Base-by-base conservation (phyloP, 352 stramenopile genomes). In the Thraustotheca clavata region DNA sequence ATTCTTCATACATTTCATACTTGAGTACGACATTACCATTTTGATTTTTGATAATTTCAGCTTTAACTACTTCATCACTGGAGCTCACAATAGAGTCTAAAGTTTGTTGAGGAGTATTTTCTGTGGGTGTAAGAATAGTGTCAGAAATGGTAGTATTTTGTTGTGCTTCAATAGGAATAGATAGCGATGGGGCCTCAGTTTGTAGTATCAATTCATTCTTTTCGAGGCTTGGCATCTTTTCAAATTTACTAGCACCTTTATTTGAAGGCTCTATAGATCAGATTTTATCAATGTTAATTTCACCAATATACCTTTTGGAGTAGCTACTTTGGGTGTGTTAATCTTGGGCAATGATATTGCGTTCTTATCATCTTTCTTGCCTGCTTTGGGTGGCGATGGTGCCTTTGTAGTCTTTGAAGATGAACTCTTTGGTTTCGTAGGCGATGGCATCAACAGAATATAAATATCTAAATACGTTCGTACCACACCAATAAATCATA, bases 1-100 rank as follows among this genome's bases (percentile, higher is more conserved):
- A 62, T 59, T 96, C 86, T 40, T 88, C 77, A 61, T 95, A 96
- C 66, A 91, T 82, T 60, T 96, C 82, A 69, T 96, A 96, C 63
- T 89, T 76, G 2, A 96, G 70, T 16, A 81, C 85, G 27, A 89
- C 71, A 48, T 77, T 80, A 9, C 86, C 87, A 22, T 80, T 89
- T 18, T 74, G 75, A 16, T 77, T 66, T 55, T 79, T 79, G n/a
- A 69, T 69, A 29, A 80, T 33, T 14, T 67, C 59, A 24, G 72
- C 69, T 52, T 52, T 31, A 11, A 31, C 43, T 2, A 31, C 43
- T 3, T 52, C n/a, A 24, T 14, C n/a, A n/a, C n/a, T n/a, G n/a
- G n/a, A n/a, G n/a, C n/a, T n/a, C n/a, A n/a, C n/a, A n/a, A n/a
- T n/a, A n/a, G n/a, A n/a, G 7, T 52, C 43, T 3, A 26, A 3